Conservation (phyloP, 768 basidiomycete species). For the Lentinula guzmanii region DNA sequence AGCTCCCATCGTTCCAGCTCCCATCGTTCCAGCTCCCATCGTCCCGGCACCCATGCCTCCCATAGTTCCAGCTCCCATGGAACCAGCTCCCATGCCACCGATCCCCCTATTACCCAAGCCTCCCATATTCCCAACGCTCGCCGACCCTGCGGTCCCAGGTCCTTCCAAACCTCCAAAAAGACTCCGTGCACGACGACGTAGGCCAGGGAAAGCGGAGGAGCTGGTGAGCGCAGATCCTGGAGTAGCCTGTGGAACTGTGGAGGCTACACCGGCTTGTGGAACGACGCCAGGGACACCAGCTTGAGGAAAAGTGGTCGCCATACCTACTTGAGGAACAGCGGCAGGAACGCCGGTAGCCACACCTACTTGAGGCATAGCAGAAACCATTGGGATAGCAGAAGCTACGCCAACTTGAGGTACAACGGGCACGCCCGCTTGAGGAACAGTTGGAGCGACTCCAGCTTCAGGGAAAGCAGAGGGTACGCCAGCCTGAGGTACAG, state of each 20-base stretch:
- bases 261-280: not conserved
- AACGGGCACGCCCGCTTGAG: not conserved
- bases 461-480: not conserved
- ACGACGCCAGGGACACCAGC: not conserved
- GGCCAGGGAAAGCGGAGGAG: not conserved
- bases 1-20: not conserved
- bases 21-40: not conserved
- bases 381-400: not conserved
- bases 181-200: not conserved
- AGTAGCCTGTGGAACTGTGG: not conserved
- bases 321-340: not conserved
- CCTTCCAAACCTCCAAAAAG: not conserved
- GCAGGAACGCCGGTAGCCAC: not conserved
- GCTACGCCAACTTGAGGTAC: not conserved
- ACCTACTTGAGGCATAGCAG: not conserved
- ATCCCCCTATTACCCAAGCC: not conserved
- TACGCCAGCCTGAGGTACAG: not conserved
- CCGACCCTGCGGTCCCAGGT: not conserved
- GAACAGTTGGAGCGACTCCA: not conserved
- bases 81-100: no score
- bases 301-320: not conserved
- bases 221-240: not conserved
- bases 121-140: not conserved
- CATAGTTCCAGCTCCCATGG: not conserved
- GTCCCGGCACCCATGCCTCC: not conserved